phyloP scores from a whole-genome alignment of 345 rosid species.

The Erysimum cheiranthoides region DNA sequence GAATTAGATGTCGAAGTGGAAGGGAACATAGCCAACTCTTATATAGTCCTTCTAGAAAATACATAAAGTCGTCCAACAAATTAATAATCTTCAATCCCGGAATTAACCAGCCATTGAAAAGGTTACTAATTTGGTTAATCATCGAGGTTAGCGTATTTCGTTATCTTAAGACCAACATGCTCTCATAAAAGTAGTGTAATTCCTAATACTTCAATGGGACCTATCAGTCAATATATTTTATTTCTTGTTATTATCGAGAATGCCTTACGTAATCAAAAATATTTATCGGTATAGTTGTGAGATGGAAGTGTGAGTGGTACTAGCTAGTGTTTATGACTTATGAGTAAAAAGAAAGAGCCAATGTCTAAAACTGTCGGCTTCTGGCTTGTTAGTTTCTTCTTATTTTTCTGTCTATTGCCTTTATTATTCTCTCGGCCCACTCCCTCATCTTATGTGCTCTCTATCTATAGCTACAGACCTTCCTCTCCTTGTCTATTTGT shows the following conservation, averaged over 20 bases:
- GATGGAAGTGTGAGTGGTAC: slow-evolving; percentile 20
- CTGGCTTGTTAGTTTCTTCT: slow-evolving; percentile 27
- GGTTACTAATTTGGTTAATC: not conserved
- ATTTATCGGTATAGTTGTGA: not conserved
- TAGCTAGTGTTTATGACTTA: not conserved
- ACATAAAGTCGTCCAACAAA: slow-evolving; percentile 24
- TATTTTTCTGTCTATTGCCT: slow-evolving; percentile 5
- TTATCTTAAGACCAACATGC: slow-evolving; percentile 34
- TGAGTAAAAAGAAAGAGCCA: slow-evolving; percentile 17
- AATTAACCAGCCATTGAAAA: slow-evolving; percentile 10
- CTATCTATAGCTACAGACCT: slow-evolving; percentile 8
- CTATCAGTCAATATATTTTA: not conserved
- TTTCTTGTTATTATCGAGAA: not conserved
- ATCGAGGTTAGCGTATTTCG: slow-evolving; percentile 26
- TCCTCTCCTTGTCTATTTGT: slow-evolving; percentile 31
- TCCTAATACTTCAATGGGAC: not conserved
- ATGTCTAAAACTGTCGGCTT: slow-evolving; percentile 11
- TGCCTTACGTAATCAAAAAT: not conserved
- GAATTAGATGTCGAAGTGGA: slow-evolving; percentile 32
- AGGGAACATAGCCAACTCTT: slow-evolving; percentile 35
- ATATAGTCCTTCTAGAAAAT: slow-evolving; percentile 22
- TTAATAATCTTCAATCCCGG: slow-evolving; percentile 27
- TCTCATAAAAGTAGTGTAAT: not conserved
- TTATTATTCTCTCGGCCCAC: slow-evolving; percentile 32
- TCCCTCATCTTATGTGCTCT: slow-evolving; percentile 40